These are phyloP conservation scores for Cladosporium sp. DNA, from an alignment of 2,329 filamentous ascomycete genomes.

Conservation along the genomic window DNA sequence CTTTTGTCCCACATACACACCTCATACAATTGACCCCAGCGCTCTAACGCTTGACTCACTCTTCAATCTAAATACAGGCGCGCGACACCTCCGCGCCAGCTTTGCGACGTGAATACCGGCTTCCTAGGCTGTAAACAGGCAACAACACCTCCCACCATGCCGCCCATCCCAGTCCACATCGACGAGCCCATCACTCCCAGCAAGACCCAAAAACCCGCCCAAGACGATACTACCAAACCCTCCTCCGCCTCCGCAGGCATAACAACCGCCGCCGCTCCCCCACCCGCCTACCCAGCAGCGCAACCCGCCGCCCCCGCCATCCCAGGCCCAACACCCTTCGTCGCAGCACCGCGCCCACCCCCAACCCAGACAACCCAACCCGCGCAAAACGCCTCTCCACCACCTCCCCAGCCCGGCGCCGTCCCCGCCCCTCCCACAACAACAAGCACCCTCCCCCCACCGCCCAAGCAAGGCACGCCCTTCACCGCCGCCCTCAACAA, in stretches of 20 bases:
- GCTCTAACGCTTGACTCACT: too few species aligned
- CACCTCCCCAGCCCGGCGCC: slow-evolving; percentile 38
- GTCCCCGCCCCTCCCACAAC: slow-evolving; percentile 26
- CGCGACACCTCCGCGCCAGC: too few species aligned
- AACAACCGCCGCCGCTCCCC: slow-evolving; percentile 18
- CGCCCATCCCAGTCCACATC: slow-evolving; percentile 42
- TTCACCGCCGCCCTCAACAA: slow-evolving; percentile 8
- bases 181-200: slow-evolving; percentile 40
- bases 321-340: slow-evolving; percentile 28
- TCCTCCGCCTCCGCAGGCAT: slow-evolving; percentile 7
- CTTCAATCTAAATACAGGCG: too few species aligned
- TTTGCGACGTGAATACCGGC: too few species aligned
- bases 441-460: slow-evolving; percentile 26
- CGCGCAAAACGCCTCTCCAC: slow-evolving; percentile 28
- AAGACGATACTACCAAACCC: slow-evolving; percentile 27
- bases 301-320: slow-evolving; percentile 18
- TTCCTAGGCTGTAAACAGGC: neutral
- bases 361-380: slow-evolving; percentile 19
- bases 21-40: too few species aligned
- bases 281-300: slow-evolving; percentile 25
- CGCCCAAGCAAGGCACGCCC: slow-evolving; percentile 1
- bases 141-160: slow-evolving; percentile 30
- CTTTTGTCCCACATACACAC: neutral
- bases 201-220: slow-evolving; percentile 26
- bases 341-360: slow-evolving; percentile 17